Evolutionary conservation across 2,329 filamentous ascomycete species (phyloP), one percentile per base, ranked within the genome.

Genomic region (Incumbomyces delicatus): DNA sequence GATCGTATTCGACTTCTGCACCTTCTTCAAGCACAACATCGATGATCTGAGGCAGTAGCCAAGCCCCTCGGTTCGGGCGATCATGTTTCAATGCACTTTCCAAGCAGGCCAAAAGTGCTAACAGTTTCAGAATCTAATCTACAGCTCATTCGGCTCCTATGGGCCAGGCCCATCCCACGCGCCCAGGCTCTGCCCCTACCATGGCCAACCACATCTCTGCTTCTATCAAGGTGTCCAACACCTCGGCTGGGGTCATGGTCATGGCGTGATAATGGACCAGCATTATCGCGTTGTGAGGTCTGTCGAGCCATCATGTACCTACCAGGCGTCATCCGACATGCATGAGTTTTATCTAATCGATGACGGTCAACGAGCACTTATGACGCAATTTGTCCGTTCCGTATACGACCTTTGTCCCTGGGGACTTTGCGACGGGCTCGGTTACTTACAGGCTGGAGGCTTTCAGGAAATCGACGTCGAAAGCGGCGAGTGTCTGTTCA

Each of bases 401-500:
- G 64, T 67, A 43, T 67, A 71, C 53, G 72, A 75, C 48, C 63
- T 75, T 60, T 71, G 66, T 4, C 65, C 63, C 60, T 67, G 66
- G 43, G 53, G 66, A 41, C 59, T 63, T 41, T 55, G 53, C 44
- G 60, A 63, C 6, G 70, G 71, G 2, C 63, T 74, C 48, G 71
- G 70, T 1, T 75, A 71, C 69, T 57, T 76, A 31, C 69, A 74
- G 52, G 68, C 74, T 57, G 71, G 71, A 45, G 63, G 73, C 2
- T 75, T 76, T 49, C 72, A 76, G 55, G 72, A 75, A 57, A 62
- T 76, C 6, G 69, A 76, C 14, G 66, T 75, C 29, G 69, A 73
- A 42, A 73, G 68, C 10, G 75, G 76, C 2, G 63, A 71, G 33
- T 59, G 80, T 3, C 50, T 80, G 12, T 80, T 80, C 50, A 75